Base-by-base conservation (phyloP, 495 filamentous ascomycete genomes). In the Echria macrotheca region DNA sequence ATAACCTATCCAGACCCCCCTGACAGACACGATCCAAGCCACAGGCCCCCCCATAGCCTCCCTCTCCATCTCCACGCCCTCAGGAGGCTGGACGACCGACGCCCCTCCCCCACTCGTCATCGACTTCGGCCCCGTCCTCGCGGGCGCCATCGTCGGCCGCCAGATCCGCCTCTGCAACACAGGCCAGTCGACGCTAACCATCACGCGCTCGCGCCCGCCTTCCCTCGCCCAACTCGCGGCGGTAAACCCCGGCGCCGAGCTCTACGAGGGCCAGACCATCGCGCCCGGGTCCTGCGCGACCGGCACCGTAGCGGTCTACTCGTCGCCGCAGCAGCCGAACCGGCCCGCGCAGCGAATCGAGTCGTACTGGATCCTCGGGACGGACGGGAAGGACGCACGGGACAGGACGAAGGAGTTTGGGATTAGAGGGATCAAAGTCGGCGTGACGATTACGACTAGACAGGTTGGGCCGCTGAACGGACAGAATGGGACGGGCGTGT, bases 151-250 rank as follows among this genome's bases (percentile, higher is more conserved):
- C 1, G 56, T 60, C 19, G 68, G 53, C 0, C 54, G 69, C 18
- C 68, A 65, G 18, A 53, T 77, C 44, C 60, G 70, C 5, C 48
- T 77, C 26, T 74, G 68, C 17, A 77, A 78, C 52, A 55, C 48
- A 21, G 59, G 64, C 48, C 57, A 64, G 14, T 64, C 58, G 22
- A 47, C 60, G 1, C 58, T 78, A 8, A 66, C 66, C 1, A 55
- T 78, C 42, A 77, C 75, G 4, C 67, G 75, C 15, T 75, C 72
- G 2, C 77, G 77, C 50, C 73, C 73, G 68, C 75, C 35, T 67
- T 67, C 46, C 63, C 70, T 37, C 44, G 63, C 12, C 44, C 60
- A 23, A 63, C 64, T 42, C 65, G 74, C 32, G 61, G 70, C 47
- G 59, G 60, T 21, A 63, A 63, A 23, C 51, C 60, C 46, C 44